Base-by-base conservation (phyloP, 208 protist genomes). In the Trypanosoma melophagium region DNA sequence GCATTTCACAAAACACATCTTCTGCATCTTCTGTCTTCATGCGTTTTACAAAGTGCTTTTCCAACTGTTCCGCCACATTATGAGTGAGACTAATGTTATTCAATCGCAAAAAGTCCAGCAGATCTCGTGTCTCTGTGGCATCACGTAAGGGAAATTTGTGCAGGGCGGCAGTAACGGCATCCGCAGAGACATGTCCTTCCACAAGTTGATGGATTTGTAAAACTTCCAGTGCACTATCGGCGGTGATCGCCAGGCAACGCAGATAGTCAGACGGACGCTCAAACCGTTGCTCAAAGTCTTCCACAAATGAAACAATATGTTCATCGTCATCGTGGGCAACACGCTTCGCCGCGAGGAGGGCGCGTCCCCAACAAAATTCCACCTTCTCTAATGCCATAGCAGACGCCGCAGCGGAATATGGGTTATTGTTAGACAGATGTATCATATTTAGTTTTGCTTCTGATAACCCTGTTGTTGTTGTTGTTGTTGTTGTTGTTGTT, bases 21-120 rank as follows among this genome's bases (percentile, higher is more conserved):
- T 84, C 86, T 10, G 79, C 80, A 45, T 76, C 79, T 45, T 84
- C 67, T 7, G 69, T 76, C 74, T 93, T 92, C 86, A 93, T 95
- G 59, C 86, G 89, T 49, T 74, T 74, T 0, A 87, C 76, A 64
- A 84, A 93, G 10, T 70, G 63, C 52, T 77, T 82, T 66, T 95
- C 86, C 25, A 95, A 54, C 41, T 79, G 60, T 73, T 92, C 80
- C 0, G 75, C 71, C 7, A 77, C 49, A 17, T 58, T 58, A 10
- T 77, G 45, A 3, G 84, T 80, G 3, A 94, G 47, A 3, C 76
- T 40, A 38, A 94, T 76, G 22, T 60, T 54, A 45, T 80, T 72
- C n/a, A 50, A 16, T 24, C 63, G 60, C 44, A 88, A 38, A 60
- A 87, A 87, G 35, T 79, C 69, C 8, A 94, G 31, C 14, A 94